Evolutionary conservation across 805 yeast genomes (phyloP).

Genomic region (Starmerella gropengiesseri): DNA sequence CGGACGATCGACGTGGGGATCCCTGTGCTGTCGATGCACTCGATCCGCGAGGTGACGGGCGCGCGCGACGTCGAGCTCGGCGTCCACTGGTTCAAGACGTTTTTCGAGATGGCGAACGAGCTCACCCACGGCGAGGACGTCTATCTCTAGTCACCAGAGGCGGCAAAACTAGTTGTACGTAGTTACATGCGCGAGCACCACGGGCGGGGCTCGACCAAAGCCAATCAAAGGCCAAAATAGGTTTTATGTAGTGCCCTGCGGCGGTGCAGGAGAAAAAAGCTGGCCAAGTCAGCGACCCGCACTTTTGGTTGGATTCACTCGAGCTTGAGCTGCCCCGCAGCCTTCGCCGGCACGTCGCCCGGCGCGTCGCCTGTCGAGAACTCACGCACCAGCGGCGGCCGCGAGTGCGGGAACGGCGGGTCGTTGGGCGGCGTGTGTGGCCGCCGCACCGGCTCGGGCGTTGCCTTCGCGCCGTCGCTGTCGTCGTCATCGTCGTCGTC

Average conservation of each 20-base stretch:
- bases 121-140: constrained; percentile 9
- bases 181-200: too few species aligned
- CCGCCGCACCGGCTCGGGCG: constrained; percentile 8
- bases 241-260: too few species aligned
- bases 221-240: too few species aligned
- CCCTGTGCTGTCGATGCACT: constrained; percentile 88
- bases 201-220: too few species aligned
- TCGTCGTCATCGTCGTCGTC: constrained; percentile 12
- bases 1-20: constrained; percentile 84
- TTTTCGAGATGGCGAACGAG: constrained; percentile 29
- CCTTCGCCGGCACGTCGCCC: neutral
- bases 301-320: too few species aligned
- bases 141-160: too few species aligned
- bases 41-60: constrained; percentile 86
- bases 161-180: too few species aligned
- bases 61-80: constrained; percentile 58
- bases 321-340: neutral
- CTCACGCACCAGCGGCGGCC: constrained; percentile 20
- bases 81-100: constrained; percentile 50
- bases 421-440: constrained; percentile 20
- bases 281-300: too few species aligned
- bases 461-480: neutral
- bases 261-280: too few species aligned
- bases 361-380: constrained; percentile 18
- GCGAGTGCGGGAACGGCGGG: constrained; percentile 12